Conservation (phyloP, 345 rosid species). For the Syzygium aqueum region DNA sequence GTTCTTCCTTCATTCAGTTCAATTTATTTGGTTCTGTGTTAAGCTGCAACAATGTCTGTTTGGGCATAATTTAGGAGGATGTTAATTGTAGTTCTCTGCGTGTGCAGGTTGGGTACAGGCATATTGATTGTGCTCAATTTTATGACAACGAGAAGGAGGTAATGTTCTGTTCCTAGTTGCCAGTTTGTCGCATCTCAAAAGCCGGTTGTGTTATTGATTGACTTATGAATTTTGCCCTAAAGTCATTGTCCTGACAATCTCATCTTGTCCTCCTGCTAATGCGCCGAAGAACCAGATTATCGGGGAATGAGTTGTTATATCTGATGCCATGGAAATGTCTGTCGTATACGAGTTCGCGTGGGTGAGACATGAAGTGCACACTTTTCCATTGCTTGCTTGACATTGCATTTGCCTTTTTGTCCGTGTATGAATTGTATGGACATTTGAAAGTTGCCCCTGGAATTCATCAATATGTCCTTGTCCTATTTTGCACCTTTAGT, state of each 20-base stretch:
- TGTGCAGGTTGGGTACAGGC: constrained; percentile 66
- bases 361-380: neutral
- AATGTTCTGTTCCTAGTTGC: neutral
- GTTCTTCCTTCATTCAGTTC: neutral
- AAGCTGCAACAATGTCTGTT: neutral
- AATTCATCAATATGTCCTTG: neutral
- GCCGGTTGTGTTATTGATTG: neutral
- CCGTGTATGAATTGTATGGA: neutral
- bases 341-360: neutral
- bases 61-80: neutral
- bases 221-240: neutral
- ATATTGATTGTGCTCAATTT: constrained; percentile 72
- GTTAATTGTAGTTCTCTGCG: neutral
- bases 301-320: neutral
- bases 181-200: neutral
- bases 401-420: neutral
- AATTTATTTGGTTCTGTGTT: neutral
- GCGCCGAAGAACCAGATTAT: neutral
- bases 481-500: neutral
- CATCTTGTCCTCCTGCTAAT: neutral
- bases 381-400: neutral
- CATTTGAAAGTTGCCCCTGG: neutral
- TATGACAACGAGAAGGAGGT: constrained; percentile 80
- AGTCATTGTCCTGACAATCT: neutral
- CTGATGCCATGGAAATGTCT: neutral